A percentile compares a stretch with the other conserved stretches of the same genome.
Evolutionary conservation across 2,329 filamentous ascomycete genomes (phyloP).

Genomic region (Nakataea oryzae): DNA sequence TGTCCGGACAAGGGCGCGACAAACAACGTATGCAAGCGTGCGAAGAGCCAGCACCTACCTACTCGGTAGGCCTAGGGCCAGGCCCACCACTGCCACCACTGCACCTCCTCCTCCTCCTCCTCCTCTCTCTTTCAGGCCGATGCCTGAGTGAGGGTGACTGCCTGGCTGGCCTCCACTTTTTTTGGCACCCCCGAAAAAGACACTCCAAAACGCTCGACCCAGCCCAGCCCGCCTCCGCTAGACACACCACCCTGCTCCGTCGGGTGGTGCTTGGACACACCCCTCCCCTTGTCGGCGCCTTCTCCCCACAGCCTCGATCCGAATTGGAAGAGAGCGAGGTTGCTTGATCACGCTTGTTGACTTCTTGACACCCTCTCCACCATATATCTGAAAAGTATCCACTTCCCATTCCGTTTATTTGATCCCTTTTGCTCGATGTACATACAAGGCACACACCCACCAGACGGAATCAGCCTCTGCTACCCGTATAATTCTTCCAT

Average conservation of each 20-base stretch:
- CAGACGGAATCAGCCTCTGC: not conserved
- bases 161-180: not conserved
- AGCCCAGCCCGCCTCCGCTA: not conserved
- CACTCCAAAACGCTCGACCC: not conserved
- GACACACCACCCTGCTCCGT: not conserved
- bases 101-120: not conserved
- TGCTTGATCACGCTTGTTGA: not conserved
- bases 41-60: not conserved
- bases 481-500: not conserved
- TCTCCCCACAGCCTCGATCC: not conserved
- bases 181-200: not conserved
- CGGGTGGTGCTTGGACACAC: not conserved
- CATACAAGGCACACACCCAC: constrained; percentile 3
- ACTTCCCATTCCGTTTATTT: constrained; percentile 3
- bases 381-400: constrained; percentile 4
- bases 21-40: not conserved
- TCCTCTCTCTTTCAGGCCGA: not conserved
- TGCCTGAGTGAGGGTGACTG: not conserved
- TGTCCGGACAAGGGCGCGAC: not conserved
- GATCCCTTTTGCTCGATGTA: not conserved
- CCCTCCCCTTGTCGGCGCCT: not conserved
- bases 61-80: too few species aligned
- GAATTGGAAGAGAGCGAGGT: not conserved
- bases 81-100: not conserved
- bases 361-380: constrained; percentile 2